Evolutionary conservation across 2,329 filamentous ascomycete genomes (phyloP).

Genomic region (Microcyclosporella mali): DNA sequence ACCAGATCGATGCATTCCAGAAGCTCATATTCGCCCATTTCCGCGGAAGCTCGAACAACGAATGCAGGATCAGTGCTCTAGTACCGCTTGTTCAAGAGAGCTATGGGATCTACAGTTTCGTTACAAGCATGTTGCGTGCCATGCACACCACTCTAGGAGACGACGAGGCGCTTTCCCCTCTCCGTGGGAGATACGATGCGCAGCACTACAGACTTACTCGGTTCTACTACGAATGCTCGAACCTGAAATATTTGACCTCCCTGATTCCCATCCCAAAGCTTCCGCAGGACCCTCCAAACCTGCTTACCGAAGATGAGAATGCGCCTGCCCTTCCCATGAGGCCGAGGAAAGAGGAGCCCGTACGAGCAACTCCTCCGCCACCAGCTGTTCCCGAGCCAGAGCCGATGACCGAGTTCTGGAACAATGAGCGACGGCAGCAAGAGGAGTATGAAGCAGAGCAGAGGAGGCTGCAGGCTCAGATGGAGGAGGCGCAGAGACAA

Average conservation of each 20-base stretch:
- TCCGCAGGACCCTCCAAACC: constrained; percentile 85
- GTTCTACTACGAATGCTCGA: constrained; percentile 99
- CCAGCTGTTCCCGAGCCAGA: constrained; percentile 74
- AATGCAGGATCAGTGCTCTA: constrained; percentile 89
- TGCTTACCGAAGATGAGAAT: constrained; percentile 71
- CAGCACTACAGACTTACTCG: constrained; percentile 95
- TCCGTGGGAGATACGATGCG: constrained; percentile 83
- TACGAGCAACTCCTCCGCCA: constrained; percentile 60
- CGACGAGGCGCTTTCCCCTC: constrained; percentile 81
- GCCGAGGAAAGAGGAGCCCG: constrained; percentile 53
- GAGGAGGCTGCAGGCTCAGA: constrained; percentile 76
- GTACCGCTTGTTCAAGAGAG: constrained; percentile 94
- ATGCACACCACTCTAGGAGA: constrained; percentile 92
- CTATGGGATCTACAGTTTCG: constrained; percentile 99
- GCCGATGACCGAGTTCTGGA: constrained; percentile 97
- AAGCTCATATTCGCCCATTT: constrained; percentile 98
- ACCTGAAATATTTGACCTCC: constrained; percentile 90
- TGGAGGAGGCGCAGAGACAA: constrained; percentile 70
- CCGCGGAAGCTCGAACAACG: constrained; percentile 83
- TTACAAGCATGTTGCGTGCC: constrained; percentile 96
- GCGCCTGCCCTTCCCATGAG: constrained; percentile 76
- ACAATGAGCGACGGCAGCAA: constrained; percentile 85
- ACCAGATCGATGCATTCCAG: constrained; percentile 97
- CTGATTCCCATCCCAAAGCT: constrained; percentile 94
- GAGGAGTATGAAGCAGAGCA: constrained; percentile 95